Base-by-base conservation (phyloP, 116 monocot genomes). In the Phalaenopsis hybrid region DNA sequence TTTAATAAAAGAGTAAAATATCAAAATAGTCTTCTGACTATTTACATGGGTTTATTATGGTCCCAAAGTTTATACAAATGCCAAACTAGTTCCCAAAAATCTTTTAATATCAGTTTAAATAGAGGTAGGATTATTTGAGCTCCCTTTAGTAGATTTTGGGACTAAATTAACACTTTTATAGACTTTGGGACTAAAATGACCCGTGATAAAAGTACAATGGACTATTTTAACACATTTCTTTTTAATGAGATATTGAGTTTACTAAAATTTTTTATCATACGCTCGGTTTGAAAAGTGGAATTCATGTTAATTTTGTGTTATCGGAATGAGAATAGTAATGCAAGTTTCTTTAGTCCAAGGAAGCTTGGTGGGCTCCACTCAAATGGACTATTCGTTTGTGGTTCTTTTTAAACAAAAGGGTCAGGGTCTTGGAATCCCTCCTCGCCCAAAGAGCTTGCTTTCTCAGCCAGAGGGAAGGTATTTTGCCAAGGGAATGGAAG, bases 321-420 rank as follows among this genome's bases (percentile, higher is more conserved):
- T 44, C 4, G 79, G 75, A 18, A 41, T 85, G 70, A 0, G 13
- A 80, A 8, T 70, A 95, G 91, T 89, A 45, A 86, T 92, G 88
- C 92, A 96, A 58, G 85, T 79, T 21, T 92, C 96, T 11, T 68
- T 85, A 4, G 79, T 96, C 75, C 96, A 96, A 78, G 91, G 91
- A 16, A 94, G 92, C 49, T 80, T 91, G 49, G 55, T 94, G 84
- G 88, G 94, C 0, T 77, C 83, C 37, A 90, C 88, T 78, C 85
- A 87, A 41, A 92, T 98, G 93, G 98, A 98, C 68, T 77, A 93
- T 23, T 98, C 95, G 10, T 96, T 88, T 82, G 94, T 96, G 10
- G 70, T 96, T 78, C 79, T 94, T 45, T 78, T 95, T 0, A 95
- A 87, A 72, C 88, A 99, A 51, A 93, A 86, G 57, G 57, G 72